A percentile compares a stretch with the other conserved stretches of the same genome.
Conservation (phyloP, 2,329 filamentous ascomycete species). For the Botryosphaeria dothidea region DNA sequence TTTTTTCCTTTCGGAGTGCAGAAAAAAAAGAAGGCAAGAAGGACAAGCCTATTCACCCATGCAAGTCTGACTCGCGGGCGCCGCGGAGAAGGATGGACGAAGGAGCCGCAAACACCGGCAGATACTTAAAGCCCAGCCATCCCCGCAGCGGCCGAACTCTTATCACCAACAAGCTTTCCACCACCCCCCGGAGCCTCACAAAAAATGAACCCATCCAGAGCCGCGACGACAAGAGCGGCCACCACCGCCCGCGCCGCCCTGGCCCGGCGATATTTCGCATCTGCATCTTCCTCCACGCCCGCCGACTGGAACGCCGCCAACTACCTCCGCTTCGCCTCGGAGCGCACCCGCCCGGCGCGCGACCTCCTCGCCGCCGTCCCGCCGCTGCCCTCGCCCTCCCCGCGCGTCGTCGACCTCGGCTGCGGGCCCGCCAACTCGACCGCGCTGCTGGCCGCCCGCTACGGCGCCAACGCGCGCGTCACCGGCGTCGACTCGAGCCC, state of each 20-base stretch:
- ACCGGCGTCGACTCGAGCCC: slow-evolving; percentile 57
- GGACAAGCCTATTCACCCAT: no score
- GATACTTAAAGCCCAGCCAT: not conserved
- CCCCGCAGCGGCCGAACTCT: not conserved
- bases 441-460: slow-evolving; percentile 48
- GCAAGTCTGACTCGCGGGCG: no score
- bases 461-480: slow-evolving; percentile 46
- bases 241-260: not conserved
- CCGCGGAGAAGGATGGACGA: not conserved
- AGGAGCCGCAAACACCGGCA: not conserved
- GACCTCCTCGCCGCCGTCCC: slow-evolving; percentile 49
- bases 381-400: slow-evolving; percentile 42
- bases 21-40: no score
- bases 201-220: no score
- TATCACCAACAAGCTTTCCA: not conserved
- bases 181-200: no score
- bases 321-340: slow-evolving; percentile 57
- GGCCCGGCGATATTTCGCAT: no score
- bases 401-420: slow-evolving; percentile 56
- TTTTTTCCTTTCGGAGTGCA: no score
- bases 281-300: not conserved
- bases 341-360: slow-evolving; percentile 55
- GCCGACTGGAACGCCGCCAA: slow-evolving; percentile 57
- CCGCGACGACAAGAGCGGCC: not conserved
- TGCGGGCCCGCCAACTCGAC: slow-evolving; percentile 64